Percentiles rank a stretch among this genome's conserved stretches.
phyloP scores from a whole-genome alignment of 495 filamentous ascomycete genomes.

The Darksidea phi region DNA sequence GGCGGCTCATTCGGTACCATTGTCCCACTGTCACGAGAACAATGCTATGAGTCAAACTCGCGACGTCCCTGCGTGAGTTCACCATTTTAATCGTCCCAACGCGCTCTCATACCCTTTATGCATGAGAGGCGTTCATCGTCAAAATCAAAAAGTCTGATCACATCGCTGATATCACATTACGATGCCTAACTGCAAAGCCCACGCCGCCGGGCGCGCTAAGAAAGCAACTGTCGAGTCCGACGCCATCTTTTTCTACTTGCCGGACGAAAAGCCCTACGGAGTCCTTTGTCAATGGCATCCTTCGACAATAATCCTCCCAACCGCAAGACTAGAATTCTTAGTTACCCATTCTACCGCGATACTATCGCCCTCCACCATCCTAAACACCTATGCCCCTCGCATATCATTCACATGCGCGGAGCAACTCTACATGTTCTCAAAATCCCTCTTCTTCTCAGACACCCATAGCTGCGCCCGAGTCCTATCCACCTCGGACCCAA shows the following conservation, averaged over 20 bases:
- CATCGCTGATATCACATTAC: background rate
- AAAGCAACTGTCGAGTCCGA: background rate
- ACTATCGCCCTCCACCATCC: background rate
- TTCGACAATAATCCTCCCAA: conserved; percentile 35
- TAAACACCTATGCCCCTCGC: background rate
- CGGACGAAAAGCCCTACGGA: conserved; percentile 19
- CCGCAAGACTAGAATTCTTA: conserved; percentile 13
- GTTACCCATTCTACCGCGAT: background rate
- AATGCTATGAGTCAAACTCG: no score
- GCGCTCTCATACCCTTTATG: no score
- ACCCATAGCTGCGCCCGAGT: conserved; percentile 36
- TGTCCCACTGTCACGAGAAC: no score
- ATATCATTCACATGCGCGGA: conserved; percentile 5
- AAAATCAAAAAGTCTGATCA: background rate
- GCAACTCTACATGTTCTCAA: conserved; percentile 37
- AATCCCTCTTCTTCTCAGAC: conserved; percentile 42
- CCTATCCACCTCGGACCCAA: conserved; percentile 37
- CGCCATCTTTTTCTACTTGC: conserved; percentile 14
- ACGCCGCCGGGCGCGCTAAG: background rate
- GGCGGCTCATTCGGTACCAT: no score
- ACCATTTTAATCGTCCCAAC: no score
- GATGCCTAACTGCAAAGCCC: conserved; percentile 4
- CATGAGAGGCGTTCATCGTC: no score
- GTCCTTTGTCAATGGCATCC: conserved; percentile 43
- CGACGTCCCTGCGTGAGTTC: no score